These are phyloP conservation scores for Chromera velia DNA, from an alignment of 73 alveolate species.

Conservation along the genomic window DNA sequence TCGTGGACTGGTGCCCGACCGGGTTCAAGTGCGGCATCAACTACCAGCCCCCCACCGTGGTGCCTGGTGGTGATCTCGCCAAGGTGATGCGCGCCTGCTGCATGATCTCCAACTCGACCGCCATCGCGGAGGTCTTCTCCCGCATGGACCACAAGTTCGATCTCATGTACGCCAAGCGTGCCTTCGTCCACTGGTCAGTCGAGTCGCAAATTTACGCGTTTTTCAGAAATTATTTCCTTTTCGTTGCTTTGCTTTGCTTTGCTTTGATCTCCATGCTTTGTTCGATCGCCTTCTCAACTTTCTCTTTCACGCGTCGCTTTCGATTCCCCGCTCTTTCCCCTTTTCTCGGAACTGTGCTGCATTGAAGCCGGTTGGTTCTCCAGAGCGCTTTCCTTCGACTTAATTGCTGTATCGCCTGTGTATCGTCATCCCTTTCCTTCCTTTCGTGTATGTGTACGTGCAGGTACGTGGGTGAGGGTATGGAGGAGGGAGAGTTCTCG, in stretches of 20 bases:
- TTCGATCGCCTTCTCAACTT: no score
- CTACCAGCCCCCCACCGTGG: slow-evolving; percentile 76
- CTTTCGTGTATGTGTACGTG: neutral
- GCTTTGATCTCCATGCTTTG: no score
- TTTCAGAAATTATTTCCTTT: no score
- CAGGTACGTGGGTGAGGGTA: slow-evolving; percentile 74
- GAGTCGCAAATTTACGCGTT: no score
- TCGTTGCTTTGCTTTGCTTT: no score
- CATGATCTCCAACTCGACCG: slow-evolving; percentile 74
- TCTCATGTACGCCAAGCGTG: slow-evolving; percentile 89
- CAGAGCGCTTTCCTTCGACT: no score
- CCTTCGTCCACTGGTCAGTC: slow-evolving; percentile 71
- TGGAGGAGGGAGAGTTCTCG: slow-evolving; percentile 79
- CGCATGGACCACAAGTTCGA: slow-evolving; percentile 92
- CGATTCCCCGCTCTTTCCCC: no score
- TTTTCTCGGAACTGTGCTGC: no score
- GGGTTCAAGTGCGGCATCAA: slow-evolving; percentile 94
- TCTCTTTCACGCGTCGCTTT: no score
- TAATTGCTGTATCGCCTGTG: no score
- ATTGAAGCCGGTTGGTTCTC: no score
- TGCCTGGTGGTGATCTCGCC: slow-evolving; percentile 75
- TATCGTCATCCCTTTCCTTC: no score
- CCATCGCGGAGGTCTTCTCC: slow-evolving; percentile 85
- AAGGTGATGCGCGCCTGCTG: slow-evolving; percentile 80
- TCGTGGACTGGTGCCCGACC: slow-evolving; percentile 97